These are phyloP conservation scores for Gleditsia sinensis DNA, from an alignment of 306 rosid genomes.

Conservation along the genomic window DNA sequence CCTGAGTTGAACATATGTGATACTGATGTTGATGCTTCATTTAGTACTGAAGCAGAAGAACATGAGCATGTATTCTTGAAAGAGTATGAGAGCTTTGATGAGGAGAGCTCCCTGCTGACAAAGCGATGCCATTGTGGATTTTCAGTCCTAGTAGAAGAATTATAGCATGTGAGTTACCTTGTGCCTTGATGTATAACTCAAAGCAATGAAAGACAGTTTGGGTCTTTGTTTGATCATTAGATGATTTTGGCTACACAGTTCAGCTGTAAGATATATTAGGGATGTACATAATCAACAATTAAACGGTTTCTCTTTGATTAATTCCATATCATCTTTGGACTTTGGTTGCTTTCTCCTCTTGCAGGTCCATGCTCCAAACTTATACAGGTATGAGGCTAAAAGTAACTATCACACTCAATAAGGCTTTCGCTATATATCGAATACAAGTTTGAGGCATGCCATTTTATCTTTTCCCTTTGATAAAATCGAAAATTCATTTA, in stretches of 20 bases:
- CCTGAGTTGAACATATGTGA: constrained; percentile 22
- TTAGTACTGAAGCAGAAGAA: constrained; percentile 35
- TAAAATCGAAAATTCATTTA: too few relatives aligned
- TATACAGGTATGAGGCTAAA: background rate
- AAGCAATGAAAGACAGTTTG: constrained; percentile 9
- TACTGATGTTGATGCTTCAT: constrained; percentile 29
- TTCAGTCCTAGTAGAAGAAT: constrained; percentile 81
- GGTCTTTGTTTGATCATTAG: too few relatives aligned
- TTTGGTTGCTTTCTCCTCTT: too few relatives aligned
- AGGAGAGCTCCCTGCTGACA: constrained; percentile 56
- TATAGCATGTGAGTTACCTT: constrained; percentile 43
- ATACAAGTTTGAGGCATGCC: too few relatives aligned
- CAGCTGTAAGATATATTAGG: background rate
- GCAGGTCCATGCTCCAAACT: too few relatives aligned
- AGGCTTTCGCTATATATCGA: too few relatives aligned
- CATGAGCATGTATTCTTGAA: constrained; percentile 82
- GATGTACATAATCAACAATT: constrained; percentile 14
- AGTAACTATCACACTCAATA: background rate
- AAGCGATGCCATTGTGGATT: constrained; percentile 84
- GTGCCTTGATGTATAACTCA: constrained; percentile 8
- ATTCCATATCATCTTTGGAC: too few relatives aligned
- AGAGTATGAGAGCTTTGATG: constrained; percentile 64
- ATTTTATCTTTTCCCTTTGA: too few relatives aligned
- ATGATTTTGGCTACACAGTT: background rate
- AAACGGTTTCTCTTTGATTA: background rate